Evolutionary conservation across 2,329 filamentous ascomycete genomes (phyloP), one percentile per base, ranked within the genome.

Genomic region (Alternaria sp.): DNA sequence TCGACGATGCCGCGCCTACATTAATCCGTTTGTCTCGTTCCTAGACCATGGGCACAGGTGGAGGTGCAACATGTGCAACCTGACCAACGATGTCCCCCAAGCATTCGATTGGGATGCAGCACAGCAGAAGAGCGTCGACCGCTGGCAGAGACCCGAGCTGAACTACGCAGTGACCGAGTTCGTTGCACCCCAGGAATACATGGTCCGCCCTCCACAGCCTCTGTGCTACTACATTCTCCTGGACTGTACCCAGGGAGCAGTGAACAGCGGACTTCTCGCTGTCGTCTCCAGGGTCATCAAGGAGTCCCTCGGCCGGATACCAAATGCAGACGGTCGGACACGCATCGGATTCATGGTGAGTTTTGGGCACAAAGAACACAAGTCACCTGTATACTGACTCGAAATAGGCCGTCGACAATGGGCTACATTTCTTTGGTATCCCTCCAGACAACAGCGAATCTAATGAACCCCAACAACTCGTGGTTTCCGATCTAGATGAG

Each of bases 11-110:
- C 87, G 95, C 70, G 95, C 94, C 57, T 98, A 98, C 79, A 69
- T 98, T 84, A 98, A 98, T 78, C 94, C 95, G 12, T 99, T 94
- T 71, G 95, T 96, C 61, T 68, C 92, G 47, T 99, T 99, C 82
- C 83, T 99, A 62, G 95, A 99, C 73, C 93, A 98, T 75, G 95
- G 95, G 47, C 95, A 99, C 81, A 88, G 95, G 75, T 99, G 95
- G 95, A 90, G 94, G 75, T 99, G 95, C 83, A 99, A 99, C 82
- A 97, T 99, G 94, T 99, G 95, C 81, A 98, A 97, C 80, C 85
- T 99, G 66, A 97, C 94, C 70, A 99, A 99, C 78, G 95, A 99
- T 72, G 94, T 98, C 39, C 95, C 95, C n/a, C 95, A 99, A 64
- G 94, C 94, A 38, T 99, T 99, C 69, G 95, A 99, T 78, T 99